phyloP scores from a whole-genome alignment of 257 asterid species.

The Solanum tacnaense region DNA sequence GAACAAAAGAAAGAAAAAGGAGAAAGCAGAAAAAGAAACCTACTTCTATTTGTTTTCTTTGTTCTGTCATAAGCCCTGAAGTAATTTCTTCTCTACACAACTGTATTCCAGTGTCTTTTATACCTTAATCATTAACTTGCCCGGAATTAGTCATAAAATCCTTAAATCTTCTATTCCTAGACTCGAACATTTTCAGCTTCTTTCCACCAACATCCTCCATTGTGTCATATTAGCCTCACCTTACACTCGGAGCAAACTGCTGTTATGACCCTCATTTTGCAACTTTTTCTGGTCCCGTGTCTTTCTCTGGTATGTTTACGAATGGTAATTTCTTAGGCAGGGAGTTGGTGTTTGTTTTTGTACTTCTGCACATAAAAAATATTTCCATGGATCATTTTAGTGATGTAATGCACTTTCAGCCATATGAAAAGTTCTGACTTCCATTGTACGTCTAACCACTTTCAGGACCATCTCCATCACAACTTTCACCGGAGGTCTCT shows the following conservation, averaged over 20 bases:
- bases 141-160: not conserved
- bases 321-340: not conserved
- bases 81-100: not conserved
- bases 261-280: not conserved
- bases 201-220: not conserved
- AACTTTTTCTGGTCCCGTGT: not conserved
- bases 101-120: not conserved
- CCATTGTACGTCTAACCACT: not conserved
- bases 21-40: not conserved
- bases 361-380: not conserved
- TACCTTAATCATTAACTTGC: not conserved
- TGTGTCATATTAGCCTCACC: not conserved
- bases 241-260: not conserved
- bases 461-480: slow-evolving; percentile 36
- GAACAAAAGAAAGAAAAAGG: not conserved
- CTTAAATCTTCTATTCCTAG: not conserved
- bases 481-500: slow-evolving; percentile 42
- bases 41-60: not conserved
- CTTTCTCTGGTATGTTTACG: not conserved
- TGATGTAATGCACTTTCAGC: not conserved
- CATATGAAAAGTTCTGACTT: not conserved
- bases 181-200: not conserved
- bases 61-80: not conserved
- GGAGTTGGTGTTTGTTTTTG: not conserved
- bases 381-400: not conserved